Base-by-base conservation (phyloP, 805 yeast genomes). In the Starmerella bombi region DNA sequence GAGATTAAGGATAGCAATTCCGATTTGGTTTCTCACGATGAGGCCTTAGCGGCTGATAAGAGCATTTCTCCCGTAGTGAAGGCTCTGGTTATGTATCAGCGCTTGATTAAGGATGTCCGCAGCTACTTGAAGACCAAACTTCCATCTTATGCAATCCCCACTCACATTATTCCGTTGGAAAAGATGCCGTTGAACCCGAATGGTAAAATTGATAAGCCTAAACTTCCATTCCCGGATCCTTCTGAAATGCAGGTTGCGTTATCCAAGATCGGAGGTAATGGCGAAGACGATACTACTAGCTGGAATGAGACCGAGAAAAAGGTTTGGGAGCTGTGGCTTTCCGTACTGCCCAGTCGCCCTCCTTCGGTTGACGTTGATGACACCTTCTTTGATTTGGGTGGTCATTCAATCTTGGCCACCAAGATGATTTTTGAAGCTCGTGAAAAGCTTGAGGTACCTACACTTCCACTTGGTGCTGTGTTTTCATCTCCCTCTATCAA, bases 201-300 rank as follows among this genome's bases (percentile, higher is more conserved):
- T 59, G 99, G 99, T 53, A 91, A 91, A 62, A 84, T 91, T 43
- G 99, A 91, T 65, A 91, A 91, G 65, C 97, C 97, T 28, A 85
- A 88, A 55, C 66, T 91, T 46, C 97, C 95, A 34, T 84, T 81
- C 73, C 99, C 99, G 40, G 83, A 83, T 42, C 71, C 81, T 19
- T 88, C 80, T 15, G 95, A 88, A 62, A 67, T 91, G 48, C 75
- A 77, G 25, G 69, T 75, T 15, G 94, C 84, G 34, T 34, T 45
- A 25, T 32, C 45, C 23, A 42, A 45, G 17, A 49, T 64, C 12
- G 49, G 58, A 20, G 50, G 55, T 16, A 67, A 63, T 8, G 67
- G 64, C 17, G 67, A 39, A 4, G 63, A 64, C 10, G 37, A 27
- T 14, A 29, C 20, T 14, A 69, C 68, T 29, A 22, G 44, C 25